These are phyloP conservation scores for Thalassiosira livingstoniorum DNA, from an alignment of 352 stramenopile species.

Conservation along the genomic window DNA sequence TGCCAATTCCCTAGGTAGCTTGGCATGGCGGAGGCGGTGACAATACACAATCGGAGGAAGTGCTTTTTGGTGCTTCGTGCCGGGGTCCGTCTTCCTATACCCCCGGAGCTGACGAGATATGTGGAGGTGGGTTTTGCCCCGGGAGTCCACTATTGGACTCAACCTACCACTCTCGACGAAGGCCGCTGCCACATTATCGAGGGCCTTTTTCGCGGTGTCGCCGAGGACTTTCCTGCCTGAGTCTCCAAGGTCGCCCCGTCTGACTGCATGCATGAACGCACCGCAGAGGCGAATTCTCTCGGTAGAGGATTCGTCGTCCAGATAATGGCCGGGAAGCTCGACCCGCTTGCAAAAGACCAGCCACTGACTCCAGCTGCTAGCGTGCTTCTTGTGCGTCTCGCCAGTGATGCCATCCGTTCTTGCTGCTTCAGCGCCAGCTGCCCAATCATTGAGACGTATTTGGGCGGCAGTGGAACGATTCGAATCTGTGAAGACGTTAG, in stretches of 20 bases:
- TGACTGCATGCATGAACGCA: slow-evolving; percentile 15
- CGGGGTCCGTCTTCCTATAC: slow-evolving; percentile 25
- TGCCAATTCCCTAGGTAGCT: too few species aligned
- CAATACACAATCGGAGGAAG: slow-evolving; percentile 29
- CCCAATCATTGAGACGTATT: slow-evolving; percentile 16
- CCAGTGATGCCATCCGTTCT: slow-evolving; percentile 21
- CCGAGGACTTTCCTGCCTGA: background rate
- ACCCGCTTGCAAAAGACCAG: too few species aligned
- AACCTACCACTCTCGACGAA: slow-evolving; percentile 18
- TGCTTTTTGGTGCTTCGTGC: slow-evolving; percentile 33
- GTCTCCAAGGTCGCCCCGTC: background rate
- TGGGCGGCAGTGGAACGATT: slow-evolving; percentile 5
- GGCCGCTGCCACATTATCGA: slow-evolving; percentile 34
- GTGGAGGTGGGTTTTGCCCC: too few species aligned
- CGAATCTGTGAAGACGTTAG: slow-evolving; percentile 1
- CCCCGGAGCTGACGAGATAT: too few species aligned
- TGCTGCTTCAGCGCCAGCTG: slow-evolving; percentile 20
- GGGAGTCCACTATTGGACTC: too few species aligned
- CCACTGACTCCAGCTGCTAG: slow-evolving; percentile 14
- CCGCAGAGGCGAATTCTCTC: background rate
- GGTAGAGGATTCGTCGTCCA: background rate
- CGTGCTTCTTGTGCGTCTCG: slow-evolving; percentile 26
- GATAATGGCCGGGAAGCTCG: too few species aligned
- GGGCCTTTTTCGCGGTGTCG: slow-evolving; percentile 5
- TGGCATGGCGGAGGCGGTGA: too few species aligned